These are phyloP conservation scores for Globisporangium nagaii DNA, from an alignment of 352 stramenopile species.

Conservation along the genomic window DNA sequence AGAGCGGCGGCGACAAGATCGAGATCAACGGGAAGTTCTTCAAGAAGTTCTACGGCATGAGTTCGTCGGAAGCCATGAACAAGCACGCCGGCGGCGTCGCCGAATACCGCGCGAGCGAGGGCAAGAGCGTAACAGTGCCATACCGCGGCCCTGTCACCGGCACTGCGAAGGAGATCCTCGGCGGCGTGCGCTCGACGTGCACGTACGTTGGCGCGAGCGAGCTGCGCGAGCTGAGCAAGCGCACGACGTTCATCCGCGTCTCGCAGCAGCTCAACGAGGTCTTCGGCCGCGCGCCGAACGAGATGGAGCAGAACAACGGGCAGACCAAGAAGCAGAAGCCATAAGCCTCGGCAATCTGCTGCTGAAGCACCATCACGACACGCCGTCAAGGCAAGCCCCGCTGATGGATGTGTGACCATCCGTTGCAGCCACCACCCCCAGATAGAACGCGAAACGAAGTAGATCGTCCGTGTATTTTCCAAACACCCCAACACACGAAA, in stretches of 20 bases:
- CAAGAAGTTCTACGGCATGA: slow-evolving; percentile 94
- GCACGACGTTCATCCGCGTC: slow-evolving; percentile 92
- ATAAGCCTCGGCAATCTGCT: slow-evolving; percentile 7
- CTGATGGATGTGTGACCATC: too few species aligned
- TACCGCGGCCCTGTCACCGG: slow-evolving; percentile 75
- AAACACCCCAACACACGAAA: slow-evolving; percentile 13
- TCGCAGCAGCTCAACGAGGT: slow-evolving; percentile 92
- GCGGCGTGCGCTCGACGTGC: slow-evolving; percentile 89
- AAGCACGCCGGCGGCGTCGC: slow-evolving; percentile 89
- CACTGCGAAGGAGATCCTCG: slow-evolving; percentile 89
- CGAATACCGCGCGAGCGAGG: slow-evolving; percentile 89
- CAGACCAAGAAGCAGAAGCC: slow-evolving; percentile 58
- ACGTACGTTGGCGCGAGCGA: slow-evolving; percentile 89
- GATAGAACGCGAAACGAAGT: slow-evolving; percentile 8
- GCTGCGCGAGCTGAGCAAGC: slow-evolving; percentile 91
- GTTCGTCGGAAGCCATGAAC: slow-evolving; percentile 88
- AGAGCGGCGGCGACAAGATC: slow-evolving; percentile 84
- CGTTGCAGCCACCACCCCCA: neutral
- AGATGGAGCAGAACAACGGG: slow-evolving; percentile 51
- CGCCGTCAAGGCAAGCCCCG: neutral
- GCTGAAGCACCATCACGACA: neutral
- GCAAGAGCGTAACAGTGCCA: slow-evolving; percentile 88
- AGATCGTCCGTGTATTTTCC: slow-evolving; percentile 9
- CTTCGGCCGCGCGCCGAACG: slow-evolving; percentile 78
- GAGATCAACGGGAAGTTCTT: slow-evolving; percentile 59